A percentile compares a stretch with the other conserved stretches of the same genome.
phyloP scores from a whole-genome alignment of 495 filamentous ascomycete genomes.

The Penicillium verhagenii region DNA sequence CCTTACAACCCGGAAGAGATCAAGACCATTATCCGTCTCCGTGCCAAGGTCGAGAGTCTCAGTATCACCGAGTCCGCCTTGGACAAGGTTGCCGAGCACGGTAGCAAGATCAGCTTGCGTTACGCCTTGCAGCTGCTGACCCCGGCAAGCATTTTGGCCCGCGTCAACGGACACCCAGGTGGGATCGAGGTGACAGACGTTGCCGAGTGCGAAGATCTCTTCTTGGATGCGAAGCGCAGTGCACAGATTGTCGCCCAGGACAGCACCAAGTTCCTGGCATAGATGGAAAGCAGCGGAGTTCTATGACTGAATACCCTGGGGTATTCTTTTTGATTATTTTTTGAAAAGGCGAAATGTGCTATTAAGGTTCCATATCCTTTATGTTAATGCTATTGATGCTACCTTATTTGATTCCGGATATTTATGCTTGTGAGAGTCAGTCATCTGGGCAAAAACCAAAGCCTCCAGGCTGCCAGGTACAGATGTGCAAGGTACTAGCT shows the following conservation, averaged over 20 bases:
- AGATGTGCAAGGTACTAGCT: neutral
- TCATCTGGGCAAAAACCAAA: neutral
- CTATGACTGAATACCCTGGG: slow-evolving; percentile 32
- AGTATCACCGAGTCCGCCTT: slow-evolving; percentile 78
- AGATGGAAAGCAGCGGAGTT: slow-evolving; percentile 5
- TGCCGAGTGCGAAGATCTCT: slow-evolving; percentile 83
- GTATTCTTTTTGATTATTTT: slow-evolving; percentile 20
- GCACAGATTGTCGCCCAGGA: slow-evolving; percentile 67
- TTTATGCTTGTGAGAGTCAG: slow-evolving; percentile 6
- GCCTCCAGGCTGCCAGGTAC: slow-evolving; percentile 5
- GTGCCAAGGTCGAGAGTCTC: slow-evolving; percentile 77
- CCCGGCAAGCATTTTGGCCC: slow-evolving; percentile 73
- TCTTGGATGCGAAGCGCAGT: slow-evolving; percentile 85
- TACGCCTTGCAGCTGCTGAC: slow-evolving; percentile 91
- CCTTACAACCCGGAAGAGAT: slow-evolving; percentile 84
- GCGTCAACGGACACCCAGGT: slow-evolving; percentile 63
- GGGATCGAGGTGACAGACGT: slow-evolving; percentile 82
- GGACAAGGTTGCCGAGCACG: slow-evolving; percentile 79
- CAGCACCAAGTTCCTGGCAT: slow-evolving; percentile 53
- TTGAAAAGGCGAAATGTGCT: slow-evolving; percentile 32
- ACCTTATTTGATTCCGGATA: slow-evolving; percentile 4
- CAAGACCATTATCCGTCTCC: slow-evolving; percentile 79
- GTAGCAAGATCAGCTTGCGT: slow-evolving; percentile 80
- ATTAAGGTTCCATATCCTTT: slow-evolving; percentile 21
- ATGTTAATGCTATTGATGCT: slow-evolving; percentile 31